Base-by-base conservation (phyloP, 208 protist genomes). In the Trypanosoma avium region DNA sequence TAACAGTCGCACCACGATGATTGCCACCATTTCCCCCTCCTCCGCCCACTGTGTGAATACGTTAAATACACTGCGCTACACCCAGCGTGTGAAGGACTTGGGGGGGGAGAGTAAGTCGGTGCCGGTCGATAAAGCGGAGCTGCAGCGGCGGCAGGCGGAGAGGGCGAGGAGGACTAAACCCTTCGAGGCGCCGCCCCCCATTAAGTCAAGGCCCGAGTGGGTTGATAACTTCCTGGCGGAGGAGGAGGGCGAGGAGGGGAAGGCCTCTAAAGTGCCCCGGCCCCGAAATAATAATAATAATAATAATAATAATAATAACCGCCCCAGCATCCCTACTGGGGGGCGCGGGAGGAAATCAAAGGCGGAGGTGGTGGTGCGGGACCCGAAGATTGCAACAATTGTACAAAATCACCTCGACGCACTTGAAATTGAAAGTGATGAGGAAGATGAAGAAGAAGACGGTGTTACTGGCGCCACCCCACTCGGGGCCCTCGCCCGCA, bases 1-100 rank as follows among this genome's bases (percentile, higher is more conserved):
- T 21, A 97, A 98, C 77, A 97, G 89, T 63, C 89, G 92, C 38
- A 99, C 97, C 22, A 93, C 92, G 36, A 99, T 99, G 97, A 98
- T 98, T 71, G 96, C 96, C 45, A 99, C 95, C 53, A 92, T 99
- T 57, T 93, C 95, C 3, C 96, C 98, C 15, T 82, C 81, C 27
- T 82, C 80, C 9, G 61, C 62, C 7, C 89, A 90, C 52, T 97
- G 86, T 61, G 98, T 99, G 59, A 95, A 99, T 73, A 99, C 97
- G 21, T 86, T 99, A 54, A 99, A 99, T 84, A 99, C 98, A 3
- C 85, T 99, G 4, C 90, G 98, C 33, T 99, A 99, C 86, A 98
- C 98, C 9, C 86, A 98, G 52, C 91, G 98, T 24, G 97, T 98
- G 9, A 99, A 98, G 69, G 95, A 97, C 61, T 78, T 98, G 35